phyloP scores from a whole-genome alignment of 1,139 yeast genomes.

The Hanseniaspora gamundiae region DNA sequence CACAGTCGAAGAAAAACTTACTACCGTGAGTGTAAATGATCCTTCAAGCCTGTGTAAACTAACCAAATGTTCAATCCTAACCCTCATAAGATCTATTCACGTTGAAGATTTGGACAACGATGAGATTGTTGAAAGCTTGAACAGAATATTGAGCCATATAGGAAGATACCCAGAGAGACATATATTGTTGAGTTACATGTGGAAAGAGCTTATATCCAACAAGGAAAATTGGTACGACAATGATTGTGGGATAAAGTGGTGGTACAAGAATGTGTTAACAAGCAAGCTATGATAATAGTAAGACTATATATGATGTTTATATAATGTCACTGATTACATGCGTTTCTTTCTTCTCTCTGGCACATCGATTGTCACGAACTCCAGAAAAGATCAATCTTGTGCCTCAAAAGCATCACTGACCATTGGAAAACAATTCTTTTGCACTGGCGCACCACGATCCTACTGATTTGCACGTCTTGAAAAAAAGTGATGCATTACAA shows the following conservation, averaged over 20 bases:
- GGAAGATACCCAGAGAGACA: neutral
- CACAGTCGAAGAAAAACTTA: neutral
- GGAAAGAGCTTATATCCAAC: neutral
- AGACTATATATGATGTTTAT: no score
- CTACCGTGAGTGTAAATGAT: neutral
- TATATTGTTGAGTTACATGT: neutral
- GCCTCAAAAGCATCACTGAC: no score
- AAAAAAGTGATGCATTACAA: no score
- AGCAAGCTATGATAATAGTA: neutral
- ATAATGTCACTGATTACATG: neutral
- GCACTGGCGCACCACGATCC: no score
- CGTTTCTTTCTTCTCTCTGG: no score
- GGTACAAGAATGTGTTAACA: neutral
- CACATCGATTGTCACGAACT: no score
- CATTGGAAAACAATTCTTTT: no score
- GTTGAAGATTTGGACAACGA: neutral
- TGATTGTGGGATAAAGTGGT: neutral
- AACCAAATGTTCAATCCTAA: neutral
- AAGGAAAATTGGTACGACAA: conserved; percentile 1
- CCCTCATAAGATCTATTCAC: neutral
- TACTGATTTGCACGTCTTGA: no score
- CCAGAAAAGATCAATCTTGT: no score
- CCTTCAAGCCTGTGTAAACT: neutral
- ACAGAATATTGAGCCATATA: neutral
- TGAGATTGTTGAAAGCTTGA: neutral